Evolutionary conservation across 2,329 filamentous ascomycete genomes (phyloP), one percentile per base, ranked within the genome.

Genomic region (Arthroderma sp.): DNA sequence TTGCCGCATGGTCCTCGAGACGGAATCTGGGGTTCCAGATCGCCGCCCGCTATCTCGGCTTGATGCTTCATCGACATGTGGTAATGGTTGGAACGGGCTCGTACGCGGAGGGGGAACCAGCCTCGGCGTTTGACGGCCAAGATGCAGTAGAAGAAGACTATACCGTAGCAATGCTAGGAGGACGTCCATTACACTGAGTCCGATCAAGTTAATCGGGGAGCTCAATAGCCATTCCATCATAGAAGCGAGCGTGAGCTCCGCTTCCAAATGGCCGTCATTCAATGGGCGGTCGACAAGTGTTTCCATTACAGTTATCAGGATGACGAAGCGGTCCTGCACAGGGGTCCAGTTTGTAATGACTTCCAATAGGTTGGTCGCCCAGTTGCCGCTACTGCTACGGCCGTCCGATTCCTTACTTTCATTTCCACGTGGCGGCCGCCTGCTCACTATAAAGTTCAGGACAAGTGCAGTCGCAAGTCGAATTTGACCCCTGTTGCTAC

Each of bases 101-200:
- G 29, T 40, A 11, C 38, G 29, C 15, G 27, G 38, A 10, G 27
- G 42, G n/a, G 39, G 38, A 8, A 43, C 28, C 11, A 46, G 11
- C 40, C 34, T 50, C 15, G 29, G 28, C 4, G 45, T 48, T 4
- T 38, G 45, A 15, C 42, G 66, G 8, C 68, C 66, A 29, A 86
- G 72, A 55, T 86, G 83, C 9, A 94, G 72, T 6, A 94, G 69
- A 55, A 80, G 75, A 53, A 86, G 77, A 59, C 89, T 83, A 58
- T 94, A 86, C 51, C 86, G 82, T 51, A 95, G 77, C 9, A 98
- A 71, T 1, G 86, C 83, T 9, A 94, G 71, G 29, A 96, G 70
- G 11, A 96, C 81, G 60, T 98, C 91, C 80, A 96, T 96, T 43
- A 96, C 83, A 59, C 88, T 95, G 38, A 98, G 71, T 1, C 91